Evolutionary conservation across 371 early-diverging fungal genomes (phyloP), one percentile per base, ranked within the genome.

Genomic region (Haplosporangium sp.): DNA sequence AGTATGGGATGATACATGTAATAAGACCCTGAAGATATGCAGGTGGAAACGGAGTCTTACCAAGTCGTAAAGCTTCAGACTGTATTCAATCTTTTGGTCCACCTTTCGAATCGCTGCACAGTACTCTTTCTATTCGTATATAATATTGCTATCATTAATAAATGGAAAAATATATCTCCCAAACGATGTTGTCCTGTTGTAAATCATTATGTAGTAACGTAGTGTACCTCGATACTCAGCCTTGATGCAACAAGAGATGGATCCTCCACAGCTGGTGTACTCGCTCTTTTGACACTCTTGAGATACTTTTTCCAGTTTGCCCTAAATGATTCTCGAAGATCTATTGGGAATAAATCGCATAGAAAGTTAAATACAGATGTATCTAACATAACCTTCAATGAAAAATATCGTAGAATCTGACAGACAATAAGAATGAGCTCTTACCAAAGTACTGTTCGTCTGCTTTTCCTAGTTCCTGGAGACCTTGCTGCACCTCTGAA

Each of bases 361-460:
- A 62, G 16, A 5, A 38, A 18, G 23, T 42, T 18, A 4, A 29
- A 4, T 29, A 29, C 2, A 42, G 12, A 29, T 3, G 5, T 1
- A 18, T 43, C 48, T 41, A 61, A 52, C 41, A 12, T 18, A 52
- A 9, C 13, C 38, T 38, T 16, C 10, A 23, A 2, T 11, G 42
- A 14, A 51, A 7, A 61, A 51, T 13, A 48, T 10, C 6, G 36
- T 13, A 5, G 51, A 20, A 20, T 20, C 20, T 51, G 3, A 12
- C 13, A 51, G 10, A 20, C 2, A 18, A 51, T 12, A 16, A 5
- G 52, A 48, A 10, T 10, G 16, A 13, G 16, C 4, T 14, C 46
- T 14, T 70, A 77, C 77, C 77, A 61, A 71, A 77, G 55, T 77
- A 77, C 41, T 77, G 62, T 14, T 62, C 68, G 18, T 77, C 77